phyloP scores from a whole-genome alignment of 495 filamentous ascomycete species.

The Choiromyces venosus region DNA sequence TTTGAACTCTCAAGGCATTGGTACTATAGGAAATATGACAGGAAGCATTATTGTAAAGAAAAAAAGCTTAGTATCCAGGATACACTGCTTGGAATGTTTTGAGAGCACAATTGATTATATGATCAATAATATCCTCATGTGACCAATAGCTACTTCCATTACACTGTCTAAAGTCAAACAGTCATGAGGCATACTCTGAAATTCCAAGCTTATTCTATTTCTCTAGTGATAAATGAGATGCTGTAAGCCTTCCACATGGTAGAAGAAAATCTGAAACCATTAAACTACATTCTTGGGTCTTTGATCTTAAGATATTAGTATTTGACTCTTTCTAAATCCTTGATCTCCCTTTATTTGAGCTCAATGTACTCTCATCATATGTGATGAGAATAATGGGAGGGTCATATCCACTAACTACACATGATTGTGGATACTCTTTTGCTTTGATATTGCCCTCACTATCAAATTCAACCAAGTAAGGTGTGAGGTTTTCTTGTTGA shows the following conservation, averaged over 20 bases:
- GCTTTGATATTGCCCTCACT: no score
- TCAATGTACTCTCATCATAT: not conserved
- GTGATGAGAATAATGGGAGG: no score
- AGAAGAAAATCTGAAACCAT: not conserved
- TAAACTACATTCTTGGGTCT: not conserved
- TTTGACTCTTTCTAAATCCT: not conserved
- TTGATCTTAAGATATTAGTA: not conserved
- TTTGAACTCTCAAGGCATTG: conserved; percentile 6
- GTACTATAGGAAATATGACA: conserved; percentile 11
- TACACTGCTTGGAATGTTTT: conserved; percentile 3
- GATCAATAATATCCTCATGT: no score
- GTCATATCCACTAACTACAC: no score
- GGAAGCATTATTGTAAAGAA: conserved; percentile 11
- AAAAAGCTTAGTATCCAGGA: not conserved
- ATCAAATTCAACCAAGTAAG: no score
- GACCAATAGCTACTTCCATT: not conserved
- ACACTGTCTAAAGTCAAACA: not conserved
- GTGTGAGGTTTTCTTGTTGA: no score
- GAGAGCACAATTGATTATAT: not conserved
- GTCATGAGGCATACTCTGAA: not conserved
- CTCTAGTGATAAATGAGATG: not conserved
- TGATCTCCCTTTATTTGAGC: not conserved
- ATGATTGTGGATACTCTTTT: no score
- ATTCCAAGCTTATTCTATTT: not conserved
- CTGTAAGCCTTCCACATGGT: not conserved